Evolutionary conservation across 345 rosid genomes (phyloP).

Genomic region (Camelina hispida): DNA sequence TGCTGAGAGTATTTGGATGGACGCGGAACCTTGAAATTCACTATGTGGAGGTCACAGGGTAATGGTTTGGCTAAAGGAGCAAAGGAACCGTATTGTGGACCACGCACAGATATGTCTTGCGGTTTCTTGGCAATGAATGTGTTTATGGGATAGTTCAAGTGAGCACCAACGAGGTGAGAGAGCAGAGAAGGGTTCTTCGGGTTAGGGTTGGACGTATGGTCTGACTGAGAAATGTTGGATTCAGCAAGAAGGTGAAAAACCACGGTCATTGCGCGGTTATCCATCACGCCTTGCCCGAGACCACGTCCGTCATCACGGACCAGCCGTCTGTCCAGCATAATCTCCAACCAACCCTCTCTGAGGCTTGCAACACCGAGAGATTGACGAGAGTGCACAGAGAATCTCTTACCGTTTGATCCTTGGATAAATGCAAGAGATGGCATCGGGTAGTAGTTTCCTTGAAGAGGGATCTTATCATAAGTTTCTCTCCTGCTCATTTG

Average conservation of each 20-base stretch:
- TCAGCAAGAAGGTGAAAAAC: constrained; percentile 76
- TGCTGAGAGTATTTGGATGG: constrained; percentile 72
- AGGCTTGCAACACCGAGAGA: constrained; percentile 84
- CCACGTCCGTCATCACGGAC: constrained; percentile 94
- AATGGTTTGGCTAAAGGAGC: constrained; percentile 72
- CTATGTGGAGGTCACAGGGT: constrained; percentile 92
- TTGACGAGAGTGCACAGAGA: constrained; percentile 91
- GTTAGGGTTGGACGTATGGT: constrained; percentile 49
- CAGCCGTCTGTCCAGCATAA: constrained; percentile 93
- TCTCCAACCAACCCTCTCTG: constrained; percentile 89
- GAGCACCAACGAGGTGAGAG: constrained; percentile 75
- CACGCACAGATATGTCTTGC: constrained; percentile 64
- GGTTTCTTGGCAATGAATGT: constrained; percentile 79
- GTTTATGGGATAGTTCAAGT: constrained; percentile 81
- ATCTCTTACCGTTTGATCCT: constrained; percentile 81
- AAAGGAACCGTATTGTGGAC: constrained; percentile 55
- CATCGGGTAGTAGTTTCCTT: constrained; percentile 99
- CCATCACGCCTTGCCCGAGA: constrained; percentile 96
- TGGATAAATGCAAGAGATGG: constrained; percentile 92
- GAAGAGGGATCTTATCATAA: constrained; percentile 92
- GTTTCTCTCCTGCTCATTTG: constrained; percentile 98
- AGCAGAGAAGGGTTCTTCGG: constrained; percentile 86
- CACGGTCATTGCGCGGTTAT: constrained; percentile 77
- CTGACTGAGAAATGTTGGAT: constrained; percentile 65
- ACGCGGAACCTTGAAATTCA: constrained; percentile 83